Conservation (phyloP, 345 rosid genomes). For the Euphorbia tirucalli region DNA sequence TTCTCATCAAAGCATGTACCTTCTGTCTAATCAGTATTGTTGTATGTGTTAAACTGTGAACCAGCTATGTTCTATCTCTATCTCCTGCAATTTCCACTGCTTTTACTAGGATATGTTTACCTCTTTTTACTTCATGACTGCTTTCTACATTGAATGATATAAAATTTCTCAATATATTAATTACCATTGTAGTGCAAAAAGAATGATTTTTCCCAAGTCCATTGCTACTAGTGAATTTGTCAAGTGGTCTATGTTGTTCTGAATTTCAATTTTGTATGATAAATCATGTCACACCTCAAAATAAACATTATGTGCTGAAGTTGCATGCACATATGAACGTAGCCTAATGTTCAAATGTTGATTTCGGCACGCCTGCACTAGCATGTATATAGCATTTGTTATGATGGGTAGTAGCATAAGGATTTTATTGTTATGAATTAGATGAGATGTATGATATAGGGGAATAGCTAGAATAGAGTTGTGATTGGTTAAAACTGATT, state of each 20-base stretch:
- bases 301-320: too few relatives aligned
- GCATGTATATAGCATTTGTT: too few relatives aligned
- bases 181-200: neutral
- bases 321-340: too few relatives aligned
- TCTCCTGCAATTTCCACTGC: constrained; percentile 9
- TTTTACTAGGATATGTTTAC: neutral
- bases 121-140: neutral
- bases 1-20: constrained; percentile 12
- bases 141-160: neutral
- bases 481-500: too few relatives aligned
- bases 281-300: too few relatives aligned
- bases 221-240: neutral
- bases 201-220: neutral
- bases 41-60: neutral
- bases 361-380: too few relatives aligned
- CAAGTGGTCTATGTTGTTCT: too few relatives aligned
- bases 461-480: neutral
- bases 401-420: too few relatives aligned
- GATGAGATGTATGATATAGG: neutral
- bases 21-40: neutral
- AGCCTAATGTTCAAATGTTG: too few relatives aligned
- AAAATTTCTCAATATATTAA: neutral
- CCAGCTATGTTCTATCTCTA: neutral
- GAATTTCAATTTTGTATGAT: neutral
- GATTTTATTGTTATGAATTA: neutral